Evolutionary conservation across 768 basidiomycete genomes (phyloP), one percentile per base, ranked within the genome.

Genomic region (Gymnopilus dilepis): DNA sequence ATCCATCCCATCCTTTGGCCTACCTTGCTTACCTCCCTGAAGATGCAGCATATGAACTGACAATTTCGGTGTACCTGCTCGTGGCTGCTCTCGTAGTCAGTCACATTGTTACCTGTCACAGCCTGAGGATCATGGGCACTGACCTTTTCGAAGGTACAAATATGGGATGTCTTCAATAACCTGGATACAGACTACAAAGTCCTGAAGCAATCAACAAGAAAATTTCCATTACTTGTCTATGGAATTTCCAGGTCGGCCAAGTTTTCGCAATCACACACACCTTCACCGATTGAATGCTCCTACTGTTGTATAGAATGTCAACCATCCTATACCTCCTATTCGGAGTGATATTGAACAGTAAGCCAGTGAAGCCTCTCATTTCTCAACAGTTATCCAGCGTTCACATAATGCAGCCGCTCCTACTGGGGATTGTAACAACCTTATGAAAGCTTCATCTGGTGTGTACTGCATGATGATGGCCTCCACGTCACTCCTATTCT

Each of bases 161-260:
- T 70, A 13, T 76, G 73, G 74, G 73, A 76, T 43, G 55, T 74
- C 30, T 48, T 72, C 33, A 40, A 65, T 48, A 70, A 74, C 54
- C 26, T 72, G 5, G 11, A 55, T 3, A 54, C 45, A 4, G 72
- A 75, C 28, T 72, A 64, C 48, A 37, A 53, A 30, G 52, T 75
- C 3, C 47, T 74, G 1, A 61, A 59, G 42, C 48, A 62, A 31
- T 55, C 63, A 41, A 56, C 54, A 24, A 55, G 73, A 41, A 51
- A 56, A 19, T 15, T 66, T n/a, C 66, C 70, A 1, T 70, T 69
- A 5, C 22, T 70, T 24, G 67, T 65, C 2, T 76, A 76, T 55
- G 64, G 69, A n/a, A 42, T 73, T 58, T 65, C 67, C 26, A 62
- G 67, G 73, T 74, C n/a, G n/a, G n/a, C n/a, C n/a, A 37, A 42